Evolutionary conservation across 2,329 filamentous ascomycete genomes (phyloP), one percentile per base, ranked within the genome.

Genomic region (Scytalidium sp.): DNA sequence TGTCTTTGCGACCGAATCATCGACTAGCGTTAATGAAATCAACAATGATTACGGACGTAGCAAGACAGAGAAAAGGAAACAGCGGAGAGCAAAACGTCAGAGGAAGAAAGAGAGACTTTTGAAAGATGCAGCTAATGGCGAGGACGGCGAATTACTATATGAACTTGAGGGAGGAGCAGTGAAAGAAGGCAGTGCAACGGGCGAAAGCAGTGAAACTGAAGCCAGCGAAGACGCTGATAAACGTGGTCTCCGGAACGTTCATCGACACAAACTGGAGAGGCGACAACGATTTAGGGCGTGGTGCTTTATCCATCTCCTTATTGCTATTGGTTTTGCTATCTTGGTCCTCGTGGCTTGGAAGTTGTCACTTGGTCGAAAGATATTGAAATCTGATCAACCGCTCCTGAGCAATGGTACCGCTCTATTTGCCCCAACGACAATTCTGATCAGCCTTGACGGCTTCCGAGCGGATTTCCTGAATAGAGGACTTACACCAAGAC

Each of bases 401-500:
- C 58, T 80, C 19, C 61, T 79, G 52, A 85, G 78, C 72, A 99
- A 99, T 66, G 94, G 94, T 47, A 96, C 91, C 0, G 88, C 91
- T 2, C 72, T 90, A 3, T 99, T 97, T 65, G 87, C 84, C 9
- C 91, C 92, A 1, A 99, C 94, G 0, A 97, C 94, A 2, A 87
- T 99, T 51, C 76, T 97, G 47, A 88, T 99, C 64, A 97, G 92
- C 42, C 78, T 99, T 17, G 94, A 99, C 68, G 94, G 94, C 3
- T 97, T 99, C 72, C 52, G 92, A 10, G 91, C 93, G 20, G 93
- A 97, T 65, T 97, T 96, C 61, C 74, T 97, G 25, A 81, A 86
- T 56, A 84, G 90, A 10, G 85, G 84, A 1, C 69, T 97, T 23
- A 96, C 92, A 1, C 92, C 92, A 1, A 83, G 85, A 1, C 75